Percentiles rank a stretch among this genome's conserved stretches.
Evolutionary conservation across 768 basidiomycete genomes (phyloP).

Genomic region (Lentinus brumalis): DNA sequence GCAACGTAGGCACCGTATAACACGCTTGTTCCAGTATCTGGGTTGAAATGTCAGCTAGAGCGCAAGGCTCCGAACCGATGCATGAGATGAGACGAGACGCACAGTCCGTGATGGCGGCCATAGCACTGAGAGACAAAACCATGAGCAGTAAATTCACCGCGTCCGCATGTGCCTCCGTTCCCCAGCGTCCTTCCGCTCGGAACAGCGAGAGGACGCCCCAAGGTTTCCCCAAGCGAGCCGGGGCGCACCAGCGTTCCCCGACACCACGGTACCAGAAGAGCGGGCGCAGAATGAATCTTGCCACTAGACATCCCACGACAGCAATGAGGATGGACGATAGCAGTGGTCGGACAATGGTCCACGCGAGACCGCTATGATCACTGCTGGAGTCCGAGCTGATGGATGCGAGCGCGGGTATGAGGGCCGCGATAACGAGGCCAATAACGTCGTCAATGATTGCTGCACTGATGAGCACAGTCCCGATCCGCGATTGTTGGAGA

Average conservation of each 20-base stretch:
- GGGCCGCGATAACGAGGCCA: slow-evolving; percentile 58
- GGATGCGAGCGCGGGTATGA: slow-evolving; percentile 45
- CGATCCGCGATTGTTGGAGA: slow-evolving; percentile 50
- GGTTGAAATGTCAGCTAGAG: background rate
- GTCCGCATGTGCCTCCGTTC: slow-evolving; percentile 25
- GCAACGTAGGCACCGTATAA: slow-evolving; percentile 66
- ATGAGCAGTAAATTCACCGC: slow-evolving; percentile 35
- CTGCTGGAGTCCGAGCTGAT: slow-evolving; percentile 4
- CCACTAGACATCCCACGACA: slow-evolving; percentile 38
- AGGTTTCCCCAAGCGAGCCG: slow-evolving; percentile 7
- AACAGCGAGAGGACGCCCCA: slow-evolving; percentile 8
- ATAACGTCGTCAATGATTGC: slow-evolving; percentile 69
- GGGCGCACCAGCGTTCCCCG: slow-evolving; percentile 28
- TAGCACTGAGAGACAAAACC: slow-evolving; percentile 41
- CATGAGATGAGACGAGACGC: slow-evolving; percentile 7
- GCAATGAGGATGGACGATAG: slow-evolving; percentile 57
- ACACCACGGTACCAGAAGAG: slow-evolving; percentile 19
- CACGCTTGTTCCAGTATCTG: slow-evolving; percentile 53
- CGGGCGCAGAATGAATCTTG: slow-evolving; percentile 28
- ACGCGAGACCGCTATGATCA: slow-evolving; percentile 10
- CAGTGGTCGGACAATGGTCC: slow-evolving; percentile 52
- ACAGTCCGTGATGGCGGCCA: slow-evolving; percentile 51
- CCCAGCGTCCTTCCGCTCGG: slow-evolving; percentile 13
- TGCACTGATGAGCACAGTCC: slow-evolving; percentile 59
- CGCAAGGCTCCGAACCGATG: background rate